Percentiles rank a stretch among this genome's conserved stretches.
These are phyloP conservation scores for Saccharomyces paradoxus DNA, from an alignment of 805 yeast species.

Conservation along the genomic window DNA sequence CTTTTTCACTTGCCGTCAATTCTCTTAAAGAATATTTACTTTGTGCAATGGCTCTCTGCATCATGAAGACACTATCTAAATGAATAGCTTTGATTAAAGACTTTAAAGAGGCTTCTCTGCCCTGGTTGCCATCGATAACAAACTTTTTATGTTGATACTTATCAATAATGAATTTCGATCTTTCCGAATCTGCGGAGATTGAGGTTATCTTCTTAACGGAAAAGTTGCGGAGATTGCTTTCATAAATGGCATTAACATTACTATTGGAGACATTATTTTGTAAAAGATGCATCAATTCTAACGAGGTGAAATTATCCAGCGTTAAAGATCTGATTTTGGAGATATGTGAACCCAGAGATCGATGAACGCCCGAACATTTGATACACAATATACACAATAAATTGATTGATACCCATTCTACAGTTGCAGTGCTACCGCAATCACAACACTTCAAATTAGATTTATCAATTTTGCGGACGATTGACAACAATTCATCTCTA, in stretches of 20 bases:
- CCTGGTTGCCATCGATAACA: conserved; percentile 8
- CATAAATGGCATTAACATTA: conserved; percentile 53
- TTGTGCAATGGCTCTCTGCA: conserved; percentile 21
- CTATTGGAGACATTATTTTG: conserved; percentile 46
- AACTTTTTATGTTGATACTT: conserved; percentile 56
- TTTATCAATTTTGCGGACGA: conserved; percentile 29
- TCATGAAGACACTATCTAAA: conserved; percentile 33
- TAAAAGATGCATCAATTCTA: conserved; percentile 51
- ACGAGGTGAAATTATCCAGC: conserved; percentile 56
- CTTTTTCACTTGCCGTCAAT: conserved; percentile 8
- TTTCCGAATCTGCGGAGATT: conserved; percentile 35
- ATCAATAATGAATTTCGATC: conserved; percentile 51
- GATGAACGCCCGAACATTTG: conserved; percentile 80
- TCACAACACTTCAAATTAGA: conserved; percentile 69
- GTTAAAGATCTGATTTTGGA: conserved; percentile 71
- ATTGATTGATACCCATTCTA: conserved; percentile 84
- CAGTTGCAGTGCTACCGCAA: conserved; percentile 53
- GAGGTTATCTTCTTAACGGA: conserved; percentile 27
- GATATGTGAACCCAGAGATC: conserved; percentile 76
- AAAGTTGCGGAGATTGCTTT: conserved; percentile 29
- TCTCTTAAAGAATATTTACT: conserved; percentile 10
- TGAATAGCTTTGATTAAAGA: conserved; percentile 46
- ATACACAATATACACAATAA: conserved; percentile 67
- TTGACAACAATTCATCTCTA: neutral
- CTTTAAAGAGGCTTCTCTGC: conserved; percentile 23